Evolutionary conservation across 331 rosid genomes (phyloP).

Genomic region (Telfairia occidentalis): DNA sequence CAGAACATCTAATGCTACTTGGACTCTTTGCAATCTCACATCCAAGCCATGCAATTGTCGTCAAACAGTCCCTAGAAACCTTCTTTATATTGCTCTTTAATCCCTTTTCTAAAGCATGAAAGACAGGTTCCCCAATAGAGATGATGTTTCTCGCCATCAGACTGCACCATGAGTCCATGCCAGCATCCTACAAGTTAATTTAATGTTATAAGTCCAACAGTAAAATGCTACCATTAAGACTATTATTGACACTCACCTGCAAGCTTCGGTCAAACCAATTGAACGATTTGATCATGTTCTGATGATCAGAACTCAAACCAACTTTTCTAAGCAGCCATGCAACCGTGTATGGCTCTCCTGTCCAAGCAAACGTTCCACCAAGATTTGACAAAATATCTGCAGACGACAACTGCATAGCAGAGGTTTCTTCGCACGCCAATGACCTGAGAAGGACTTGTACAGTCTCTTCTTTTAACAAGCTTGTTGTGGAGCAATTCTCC

Average conservation of each 20-base stretch:
- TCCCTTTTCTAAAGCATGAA: constrained; percentile 49
- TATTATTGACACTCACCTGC: constrained; percentile 32
- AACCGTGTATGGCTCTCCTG: constrained; percentile 63
- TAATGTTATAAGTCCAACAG: constrained; percentile 13
- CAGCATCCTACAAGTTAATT: constrained; percentile 45
- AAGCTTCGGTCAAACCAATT: constrained; percentile 52
- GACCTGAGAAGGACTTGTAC: constrained; percentile 41
- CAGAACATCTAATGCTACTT: constrained; percentile 33
- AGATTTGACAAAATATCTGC: constrained; percentile 67
- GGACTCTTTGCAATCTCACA: constrained; percentile 52
- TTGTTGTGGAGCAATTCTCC: constrained; percentile 34
- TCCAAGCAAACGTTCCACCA: constrained; percentile 63
- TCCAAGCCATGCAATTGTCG: constrained; percentile 72
- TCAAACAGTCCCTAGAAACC: constrained; percentile 57
- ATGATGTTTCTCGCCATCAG: constrained; percentile 42
- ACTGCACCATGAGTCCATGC: constrained; percentile 64
- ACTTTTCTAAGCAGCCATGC: constrained; percentile 69
- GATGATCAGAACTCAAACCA: constrained; percentile 48
- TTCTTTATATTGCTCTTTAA: constrained; percentile 40
- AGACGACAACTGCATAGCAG: constrained; percentile 39
- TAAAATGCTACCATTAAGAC: neutral
- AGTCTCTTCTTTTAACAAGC: constrained; percentile 44
- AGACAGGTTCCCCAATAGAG: constrained; percentile 40
- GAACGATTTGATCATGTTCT: constrained; percentile 51
- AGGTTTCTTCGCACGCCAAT: constrained; percentile 45